Percentiles rank a stretch among this genome's conserved stretches.
Conservation (phyloP, 768 basidiomycete species). For the Fomitopsis serialis region DNA sequence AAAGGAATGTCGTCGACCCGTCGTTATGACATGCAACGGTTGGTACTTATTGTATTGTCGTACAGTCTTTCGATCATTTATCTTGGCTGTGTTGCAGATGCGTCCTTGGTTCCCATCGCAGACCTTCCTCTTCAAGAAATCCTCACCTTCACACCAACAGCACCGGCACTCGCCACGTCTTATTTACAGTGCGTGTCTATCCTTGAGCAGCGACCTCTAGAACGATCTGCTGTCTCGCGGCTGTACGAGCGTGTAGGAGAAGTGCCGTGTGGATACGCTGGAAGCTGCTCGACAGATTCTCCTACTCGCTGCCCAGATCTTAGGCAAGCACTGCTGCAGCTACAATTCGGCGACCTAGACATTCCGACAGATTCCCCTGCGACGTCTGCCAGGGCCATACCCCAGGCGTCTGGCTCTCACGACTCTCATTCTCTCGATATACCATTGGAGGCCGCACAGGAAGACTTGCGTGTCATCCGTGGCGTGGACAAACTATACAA, state of each 20-base stretch:
- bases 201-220: conserved; percentile 8
- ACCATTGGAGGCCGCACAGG: not conserved
- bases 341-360: conserved; percentile 6
- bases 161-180: conserved; percentile 15
- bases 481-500: not conserved
- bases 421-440: not conserved
- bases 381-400: not conserved
- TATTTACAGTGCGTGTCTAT: conserved; percentile 15
- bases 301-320: conserved; percentile 4
- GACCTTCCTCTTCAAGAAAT: conserved; percentile 76
- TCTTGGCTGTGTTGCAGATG: conserved; percentile 41
- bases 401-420: not conserved
- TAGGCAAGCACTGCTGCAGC: conserved; percentile 8
- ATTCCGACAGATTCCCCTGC: not conserved
- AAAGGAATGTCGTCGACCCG: conserved; percentile 77
- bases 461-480: not conserved
- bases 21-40: conserved; percentile 97
- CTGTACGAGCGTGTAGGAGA: not conserved
- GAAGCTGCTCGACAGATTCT: not conserved
- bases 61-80: conserved; percentile 1
- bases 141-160: conserved; percentile 49
- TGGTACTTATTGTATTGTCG: conserved; percentile 22
- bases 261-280: not conserved
- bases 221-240: not conserved
- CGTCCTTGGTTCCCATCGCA: conserved; percentile 59